phyloP scores from a whole-genome alignment of 805 yeast genomes.

The Hanseniaspora pseudoguilliermondii region DNA sequence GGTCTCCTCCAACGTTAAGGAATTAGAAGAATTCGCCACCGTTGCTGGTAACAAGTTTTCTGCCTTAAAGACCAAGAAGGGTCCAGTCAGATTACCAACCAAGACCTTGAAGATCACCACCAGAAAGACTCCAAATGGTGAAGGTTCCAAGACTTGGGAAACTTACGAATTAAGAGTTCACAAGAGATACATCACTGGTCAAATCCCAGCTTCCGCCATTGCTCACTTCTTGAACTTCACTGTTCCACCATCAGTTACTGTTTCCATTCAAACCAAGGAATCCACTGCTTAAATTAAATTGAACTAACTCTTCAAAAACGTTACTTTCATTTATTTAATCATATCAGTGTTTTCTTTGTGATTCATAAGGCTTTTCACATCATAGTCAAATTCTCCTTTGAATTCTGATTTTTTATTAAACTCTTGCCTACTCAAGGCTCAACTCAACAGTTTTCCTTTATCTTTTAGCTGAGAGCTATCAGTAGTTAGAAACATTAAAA shows the following conservation, averaged over 20 bases:
- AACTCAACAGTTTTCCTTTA: slow-evolving; percentile 7
- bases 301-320: neutral
- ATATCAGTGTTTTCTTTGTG: no score
- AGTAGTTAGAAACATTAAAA: slow-evolving; percentile 12
- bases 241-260: slow-evolving; percentile 12
- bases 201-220: slow-evolving; percentile 74
- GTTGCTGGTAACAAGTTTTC: slow-evolving; percentile 61
- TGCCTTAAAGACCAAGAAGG: slow-evolving; percentile 55
- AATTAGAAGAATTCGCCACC: slow-evolving; percentile 89
- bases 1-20: slow-evolving; percentile 97
- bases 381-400: no score
- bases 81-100: slow-evolving; percentile 99
- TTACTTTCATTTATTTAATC: neutral
- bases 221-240: slow-evolving; percentile 9
- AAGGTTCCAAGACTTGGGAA: slow-evolving; percentile 99
- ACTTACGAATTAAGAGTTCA: slow-evolving; percentile 99
- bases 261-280: slow-evolving; percentile 13
- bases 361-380: no score
- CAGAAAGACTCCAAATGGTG: slow-evolving; percentile 99
- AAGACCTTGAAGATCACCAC: slow-evolving; percentile 95
- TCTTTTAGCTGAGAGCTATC: slow-evolving; percentile 14
- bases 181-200: slow-evolving; percentile 98
- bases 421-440: slow-evolving; percentile 12
- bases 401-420: neutral
- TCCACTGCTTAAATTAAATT: slow-evolving; percentile 1